A percentile compares a stretch with the other conserved stretches of the same genome.
These are phyloP conservation scores for Wickerhamiella spandovensis DNA, from an alignment of 805 yeast species.

Conservation along the genomic window DNA sequence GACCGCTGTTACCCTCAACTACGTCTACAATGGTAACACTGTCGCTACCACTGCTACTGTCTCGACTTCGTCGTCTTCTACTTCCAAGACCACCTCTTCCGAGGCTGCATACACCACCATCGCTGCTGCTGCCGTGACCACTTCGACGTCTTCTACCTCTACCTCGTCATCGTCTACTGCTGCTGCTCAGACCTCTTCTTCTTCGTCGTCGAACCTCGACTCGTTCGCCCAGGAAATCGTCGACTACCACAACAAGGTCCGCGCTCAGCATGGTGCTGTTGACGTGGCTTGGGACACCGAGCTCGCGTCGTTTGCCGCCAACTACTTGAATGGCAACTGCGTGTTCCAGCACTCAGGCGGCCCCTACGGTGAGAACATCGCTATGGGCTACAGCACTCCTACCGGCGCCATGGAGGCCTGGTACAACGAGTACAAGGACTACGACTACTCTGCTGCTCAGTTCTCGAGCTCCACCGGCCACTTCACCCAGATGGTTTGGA, in stretches of 20 bases:
- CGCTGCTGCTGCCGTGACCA: conserved; percentile 14
- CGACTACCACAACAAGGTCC: conserved; percentile 45
- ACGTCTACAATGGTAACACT: conserved; percentile 10
- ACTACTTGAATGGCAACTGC: conserved; percentile 35
- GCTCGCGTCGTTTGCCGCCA: conserved; percentile 41
- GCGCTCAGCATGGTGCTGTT: conserved; percentile 40
- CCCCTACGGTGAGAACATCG: conserved; percentile 64
- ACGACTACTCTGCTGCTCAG: conserved; percentile 38
- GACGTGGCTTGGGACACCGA: conserved; percentile 40
- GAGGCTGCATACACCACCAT: conserved; percentile 10
- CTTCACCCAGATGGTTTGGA: conserved; percentile 72
- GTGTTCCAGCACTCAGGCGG: conserved; percentile 51
- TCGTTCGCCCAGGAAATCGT: conserved; percentile 29
- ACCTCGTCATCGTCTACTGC: conserved; percentile 10
- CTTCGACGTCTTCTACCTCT: conserved; percentile 14
- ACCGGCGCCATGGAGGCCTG: conserved; percentile 54
- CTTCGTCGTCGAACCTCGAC: conserved; percentile 7
- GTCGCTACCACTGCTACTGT: conserved; percentile 17
- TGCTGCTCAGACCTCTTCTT: conserved; percentile 2
- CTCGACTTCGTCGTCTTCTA: too few species aligned
- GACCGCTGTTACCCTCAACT: neutral
- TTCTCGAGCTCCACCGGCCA: conserved; percentile 49
- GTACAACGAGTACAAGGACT: conserved; percentile 49
- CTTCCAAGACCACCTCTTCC: conserved; percentile 15
- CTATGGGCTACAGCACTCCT: conserved; percentile 45